phyloP scores from a whole-genome alignment of 1,284 basidiomycete genomes.

The Austropuccinia psidii region DNA sequence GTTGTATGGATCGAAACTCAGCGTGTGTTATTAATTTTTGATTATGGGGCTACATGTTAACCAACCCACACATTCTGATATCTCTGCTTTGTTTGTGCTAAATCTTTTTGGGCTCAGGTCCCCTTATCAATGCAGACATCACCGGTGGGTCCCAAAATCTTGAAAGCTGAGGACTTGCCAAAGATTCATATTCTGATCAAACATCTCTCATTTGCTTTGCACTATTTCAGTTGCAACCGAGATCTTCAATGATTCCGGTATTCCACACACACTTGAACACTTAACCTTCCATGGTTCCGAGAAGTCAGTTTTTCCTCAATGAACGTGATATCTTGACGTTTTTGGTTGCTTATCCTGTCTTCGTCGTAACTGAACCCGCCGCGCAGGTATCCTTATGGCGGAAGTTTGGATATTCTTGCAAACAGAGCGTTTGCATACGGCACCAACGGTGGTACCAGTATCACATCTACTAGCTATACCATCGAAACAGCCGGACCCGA shows the following conservation, averaged over 20 bases:
- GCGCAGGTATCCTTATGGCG: conserved; percentile 73
- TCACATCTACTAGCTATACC: conserved; percentile 65
- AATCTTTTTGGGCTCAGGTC: too few species aligned
- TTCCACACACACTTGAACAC: conserved; percentile 89
- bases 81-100: too few species aligned
- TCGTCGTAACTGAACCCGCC: conserved; percentile 44
- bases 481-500: conserved; percentile 94
- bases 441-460: conserved; percentile 61
- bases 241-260: conserved; percentile 87
- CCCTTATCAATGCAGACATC: conserved; percentile 87
- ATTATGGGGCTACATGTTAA: too few species aligned
- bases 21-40: too few species aligned
- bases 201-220: conserved; percentile 56
- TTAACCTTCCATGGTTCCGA: conserved; percentile 90
- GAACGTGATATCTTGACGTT: conserved; percentile 47
- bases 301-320: conserved; percentile 57
- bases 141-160: too few species aligned
- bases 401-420: conserved; percentile 88
- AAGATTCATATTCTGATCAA: neutral
- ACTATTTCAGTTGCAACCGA: conserved; percentile 17
- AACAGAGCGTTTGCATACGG: conserved; percentile 83
- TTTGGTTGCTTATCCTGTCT: neutral
- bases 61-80: too few species aligned
- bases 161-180: too few species aligned
- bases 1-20: conserved; percentile 52